Evolutionary conservation across 106 monocot genomes (phyloP).

Genomic region (Allium sativum): DNA sequence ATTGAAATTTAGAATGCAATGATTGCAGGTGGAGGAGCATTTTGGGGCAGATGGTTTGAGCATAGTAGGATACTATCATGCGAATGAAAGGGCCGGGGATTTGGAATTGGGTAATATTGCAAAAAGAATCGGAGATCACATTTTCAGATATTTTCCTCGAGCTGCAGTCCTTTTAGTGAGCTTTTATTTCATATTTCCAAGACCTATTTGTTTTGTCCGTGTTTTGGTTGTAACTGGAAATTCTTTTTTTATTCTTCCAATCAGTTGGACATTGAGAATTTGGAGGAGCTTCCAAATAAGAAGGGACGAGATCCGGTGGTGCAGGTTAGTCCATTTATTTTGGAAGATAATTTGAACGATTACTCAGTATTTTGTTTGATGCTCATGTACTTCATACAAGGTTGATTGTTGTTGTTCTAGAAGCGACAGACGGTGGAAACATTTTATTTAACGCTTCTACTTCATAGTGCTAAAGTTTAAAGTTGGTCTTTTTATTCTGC

Average conservation of each 20-base stretch:
- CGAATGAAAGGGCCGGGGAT: conserved; percentile 72
- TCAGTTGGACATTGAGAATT: conserved; percentile 74
- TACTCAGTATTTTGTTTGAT: too few species aligned
- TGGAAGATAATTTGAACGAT: too few species aligned
- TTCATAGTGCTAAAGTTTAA: too few species aligned
- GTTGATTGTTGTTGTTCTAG: too few species aligned
- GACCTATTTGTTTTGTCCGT: too few species aligned
- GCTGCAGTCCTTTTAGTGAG: conserved; percentile 74
- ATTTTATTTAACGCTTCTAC: too few species aligned
- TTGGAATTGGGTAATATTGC: conserved; percentile 49
- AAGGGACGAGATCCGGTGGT: conserved; percentile 59
- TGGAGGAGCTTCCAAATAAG: conserved; percentile 36
- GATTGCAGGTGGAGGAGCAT: conserved; percentile 70
- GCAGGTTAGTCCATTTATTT: conserved; percentile 29
- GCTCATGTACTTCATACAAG: too few species aligned
- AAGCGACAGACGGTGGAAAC: too few species aligned
- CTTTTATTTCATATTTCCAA: not conserved
- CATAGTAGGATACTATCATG: conserved; percentile 88
- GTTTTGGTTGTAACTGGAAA: too few species aligned
- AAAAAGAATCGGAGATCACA: conserved; percentile 84
- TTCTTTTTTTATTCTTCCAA: not conserved
- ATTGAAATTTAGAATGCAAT: not conserved
- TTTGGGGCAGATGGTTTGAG: conserved; percentile 45
- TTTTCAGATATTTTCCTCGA: conserved; percentile 70
- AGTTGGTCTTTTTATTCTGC: too few species aligned